Conservation (phyloP, 495 filamentous ascomycete species). For the Neurospora intermedia region DNA sequence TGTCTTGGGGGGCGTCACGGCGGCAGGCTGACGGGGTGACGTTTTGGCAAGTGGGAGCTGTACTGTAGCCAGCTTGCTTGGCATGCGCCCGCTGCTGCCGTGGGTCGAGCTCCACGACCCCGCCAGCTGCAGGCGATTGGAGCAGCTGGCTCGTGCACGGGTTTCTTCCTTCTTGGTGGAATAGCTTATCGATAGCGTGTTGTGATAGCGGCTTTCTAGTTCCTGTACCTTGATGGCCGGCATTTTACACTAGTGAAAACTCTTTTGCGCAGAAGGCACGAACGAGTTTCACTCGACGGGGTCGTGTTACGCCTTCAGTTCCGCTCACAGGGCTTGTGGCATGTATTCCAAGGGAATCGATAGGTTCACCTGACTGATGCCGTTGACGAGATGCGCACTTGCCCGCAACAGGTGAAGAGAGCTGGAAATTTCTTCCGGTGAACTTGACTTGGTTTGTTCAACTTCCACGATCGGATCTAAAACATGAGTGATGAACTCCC, state of each 20-base stretch:
- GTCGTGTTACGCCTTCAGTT: not conserved
- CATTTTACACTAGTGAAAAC: not conserved
- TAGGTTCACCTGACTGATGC: not conserved
- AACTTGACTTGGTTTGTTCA: not conserved
- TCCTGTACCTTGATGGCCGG: not conserved
- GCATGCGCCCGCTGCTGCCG: not conserved
- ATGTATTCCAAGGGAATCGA: not conserved
- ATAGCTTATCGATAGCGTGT: not conserved
- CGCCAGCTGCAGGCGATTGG: not conserved
- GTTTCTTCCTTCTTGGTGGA: not conserved
- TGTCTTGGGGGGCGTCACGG: not conserved
- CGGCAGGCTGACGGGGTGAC: constrained; percentile 9
- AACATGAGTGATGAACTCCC: not conserved
- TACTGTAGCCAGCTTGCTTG: not conserved
- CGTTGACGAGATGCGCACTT: not conserved
- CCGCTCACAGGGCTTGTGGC: not conserved
- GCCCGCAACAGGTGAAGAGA: not conserved
- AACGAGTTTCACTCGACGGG: not conserved
- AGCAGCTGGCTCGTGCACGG: not conserved
- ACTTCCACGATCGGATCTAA: not conserved
- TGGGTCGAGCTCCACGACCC: not conserved
- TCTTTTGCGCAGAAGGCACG: not conserved
- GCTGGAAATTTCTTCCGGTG: not conserved
- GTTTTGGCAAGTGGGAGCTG: constrained; percentile 1
- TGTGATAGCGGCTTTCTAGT: not conserved